A percentile compares a stretch with the other conserved stretches of the same genome.
phyloP scores from a whole-genome alignment of 192 early-diverging fungal species.

The Coemansia sp. region DNA sequence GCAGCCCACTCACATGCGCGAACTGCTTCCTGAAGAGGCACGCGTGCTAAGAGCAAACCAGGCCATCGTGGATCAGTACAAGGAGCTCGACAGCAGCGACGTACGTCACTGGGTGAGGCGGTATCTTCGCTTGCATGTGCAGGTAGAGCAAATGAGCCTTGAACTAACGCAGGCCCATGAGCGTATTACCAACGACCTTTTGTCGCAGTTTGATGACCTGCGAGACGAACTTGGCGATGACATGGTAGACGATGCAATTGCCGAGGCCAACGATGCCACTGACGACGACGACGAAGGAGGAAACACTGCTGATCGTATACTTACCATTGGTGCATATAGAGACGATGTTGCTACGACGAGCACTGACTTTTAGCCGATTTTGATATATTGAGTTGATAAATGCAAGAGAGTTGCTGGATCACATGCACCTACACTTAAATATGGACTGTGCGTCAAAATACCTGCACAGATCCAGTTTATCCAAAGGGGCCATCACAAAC shows the following conservation, averaged over 20 bases:
- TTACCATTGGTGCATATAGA: conserved; percentile 30
- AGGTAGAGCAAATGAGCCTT: conserved; percentile 16
- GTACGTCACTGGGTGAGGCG: conserved; percentile 35
- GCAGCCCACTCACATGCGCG: conserved; percentile 27
- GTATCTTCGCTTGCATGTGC: conserved; percentile 30
- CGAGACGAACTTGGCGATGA: conserved; percentile 28
- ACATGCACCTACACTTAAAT: neutral
- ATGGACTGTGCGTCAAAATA: neutral
- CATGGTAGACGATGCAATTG: conserved; percentile 21
- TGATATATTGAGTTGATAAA: neutral
- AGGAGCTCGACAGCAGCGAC: conserved; percentile 27
- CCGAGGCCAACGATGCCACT: neutral
- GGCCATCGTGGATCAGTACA: conserved; percentile 25
- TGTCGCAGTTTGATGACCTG: conserved; percentile 18
- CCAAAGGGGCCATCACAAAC: neutral
- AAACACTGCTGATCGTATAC: neutral
- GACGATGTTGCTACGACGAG: conserved; percentile 11
- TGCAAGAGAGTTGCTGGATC: neutral
- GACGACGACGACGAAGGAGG: neutral
- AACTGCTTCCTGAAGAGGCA: conserved; percentile 36
- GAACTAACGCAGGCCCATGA: conserved; percentile 19
- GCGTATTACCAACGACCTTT: conserved; percentile 16
- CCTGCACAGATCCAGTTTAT: neutral
- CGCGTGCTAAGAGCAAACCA: conserved; percentile 33
- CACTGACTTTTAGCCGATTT: neutral